Evolutionary conservation across 768 basidiomycete species (phyloP).

Genomic region (Omphalotus guepiniiformis): DNA sequence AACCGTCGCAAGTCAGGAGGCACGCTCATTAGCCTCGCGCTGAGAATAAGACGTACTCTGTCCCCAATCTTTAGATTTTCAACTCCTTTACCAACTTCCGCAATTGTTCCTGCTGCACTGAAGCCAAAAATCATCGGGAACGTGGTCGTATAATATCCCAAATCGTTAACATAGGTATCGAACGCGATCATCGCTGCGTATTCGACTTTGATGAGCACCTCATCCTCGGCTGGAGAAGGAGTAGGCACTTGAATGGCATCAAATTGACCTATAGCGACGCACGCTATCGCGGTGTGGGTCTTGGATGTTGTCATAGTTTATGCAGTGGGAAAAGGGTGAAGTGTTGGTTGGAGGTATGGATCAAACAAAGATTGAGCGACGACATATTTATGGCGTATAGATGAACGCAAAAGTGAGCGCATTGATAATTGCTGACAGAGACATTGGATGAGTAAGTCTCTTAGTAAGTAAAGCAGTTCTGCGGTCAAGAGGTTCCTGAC

Average conservation of each 20-base stretch:
- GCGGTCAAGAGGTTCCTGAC: no score
- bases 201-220: slow-evolving; percentile 37
- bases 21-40: neutral
- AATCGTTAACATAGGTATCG: slow-evolving; percentile 36
- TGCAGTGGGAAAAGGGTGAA: no score
- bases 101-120: slow-evolving; percentile 34
- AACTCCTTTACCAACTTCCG: slow-evolving; percentile 30
- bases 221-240: slow-evolving; percentile 25
- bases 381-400: no score
- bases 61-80: slow-evolving; percentile 34
- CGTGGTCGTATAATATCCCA: slow-evolving; percentile 23
- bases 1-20: no score
- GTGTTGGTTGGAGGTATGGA: no score
- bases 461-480: no score
- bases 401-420: no score
- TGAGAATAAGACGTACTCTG: slow-evolving; percentile 25
- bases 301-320: slow-evolving; percentile 8
- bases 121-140: slow-evolving; percentile 36
- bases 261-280: slow-evolving; percentile 28
- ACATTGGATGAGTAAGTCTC: no score
- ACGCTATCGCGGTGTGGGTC: slow-evolving; percentile 40
- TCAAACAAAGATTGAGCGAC: no score
- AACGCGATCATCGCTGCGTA: slow-evolving; percentile 37
- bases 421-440: no score
- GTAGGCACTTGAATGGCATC: slow-evolving; percentile 34